Evolutionary conservation across 306 rosid genomes (phyloP), one percentile per base, ranked within the genome.

Genomic region (Geum urbanum): DNA sequence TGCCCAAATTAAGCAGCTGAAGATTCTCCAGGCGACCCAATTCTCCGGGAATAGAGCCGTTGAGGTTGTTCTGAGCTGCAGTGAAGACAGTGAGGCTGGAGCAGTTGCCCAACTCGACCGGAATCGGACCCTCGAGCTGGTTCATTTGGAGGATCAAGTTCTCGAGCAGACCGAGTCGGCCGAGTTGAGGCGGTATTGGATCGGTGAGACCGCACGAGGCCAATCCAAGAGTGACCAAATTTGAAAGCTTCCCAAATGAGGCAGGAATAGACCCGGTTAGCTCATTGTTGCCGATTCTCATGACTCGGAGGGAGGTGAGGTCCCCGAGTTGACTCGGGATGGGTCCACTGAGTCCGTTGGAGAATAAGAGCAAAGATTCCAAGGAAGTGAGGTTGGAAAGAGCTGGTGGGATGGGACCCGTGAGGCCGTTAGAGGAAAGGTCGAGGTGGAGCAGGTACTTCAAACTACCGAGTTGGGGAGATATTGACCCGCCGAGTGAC

Each of bases 271-370:
- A 37, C 14, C 97, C 95, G 0, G 92, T 86, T 35, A 94, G 82
- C 0, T 32, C 80, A 75, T 94, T 91, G 78, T 88, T 86, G 7
- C 99, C 99, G 78, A 91, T 78, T 78, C 95, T 79, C 84, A 94
- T 41, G 67, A 91, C 88, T 72, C 81, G 90, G 86, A 94, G 88
- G 79, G 82, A 83, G 63, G 83, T 20, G 41, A 94, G 88, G 9
- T 65, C 76, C 76, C 92, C 88, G 1, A 94, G 72, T 84, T 87
- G 85, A 71, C 67, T 18, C 14, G 97, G 97, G 48, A 94, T 72
- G 32, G 67, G 76, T 37, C 99, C 99, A 7, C 48, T 76, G 81
- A 94, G 89, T 63, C 79, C 81, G 84, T 94, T 94, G 19, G 97
- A 84, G 75, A 78, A 94, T 55, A 94, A 87, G 15, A 87, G 84